Percentiles rank a stretch among this genome's conserved stretches.
Evolutionary conservation across 495 filamentous ascomycete species (phyloP).

Genomic region (Talaromyces proteolyticus): DNA sequence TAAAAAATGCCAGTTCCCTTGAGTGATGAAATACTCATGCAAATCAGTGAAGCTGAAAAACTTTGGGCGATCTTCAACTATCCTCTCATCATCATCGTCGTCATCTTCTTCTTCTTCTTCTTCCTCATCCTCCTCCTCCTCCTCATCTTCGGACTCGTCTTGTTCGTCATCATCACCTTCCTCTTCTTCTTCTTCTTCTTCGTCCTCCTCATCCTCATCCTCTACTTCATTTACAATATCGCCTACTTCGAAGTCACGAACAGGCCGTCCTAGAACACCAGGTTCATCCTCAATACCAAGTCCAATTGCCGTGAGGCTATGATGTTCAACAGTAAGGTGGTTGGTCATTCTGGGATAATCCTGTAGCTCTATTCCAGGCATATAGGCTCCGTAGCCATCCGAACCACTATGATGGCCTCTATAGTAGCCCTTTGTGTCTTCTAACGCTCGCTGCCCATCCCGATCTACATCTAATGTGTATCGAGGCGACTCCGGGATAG

Average conservation of each 20-base stretch:
- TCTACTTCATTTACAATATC: too few species aligned
- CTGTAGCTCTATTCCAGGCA: not conserved
- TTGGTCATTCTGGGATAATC: not conserved
- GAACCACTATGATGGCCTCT: not conserved
- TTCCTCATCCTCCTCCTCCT: not conserved
- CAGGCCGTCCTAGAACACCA: too few species aligned
- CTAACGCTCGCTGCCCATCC: not conserved
- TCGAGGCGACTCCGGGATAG: conserved; percentile 49
- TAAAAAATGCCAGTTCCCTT: conserved; percentile 47
- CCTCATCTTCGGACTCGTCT: not conserved
- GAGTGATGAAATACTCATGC: conserved; percentile 37
- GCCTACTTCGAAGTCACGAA: too few species aligned
- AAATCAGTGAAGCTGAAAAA: conserved; percentile 19
- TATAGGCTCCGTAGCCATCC: not conserved
- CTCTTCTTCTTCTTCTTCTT: not conserved
- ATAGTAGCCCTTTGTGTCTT: not conserved
- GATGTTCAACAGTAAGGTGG: not conserved
- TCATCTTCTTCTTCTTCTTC: not conserved
- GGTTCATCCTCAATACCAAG: not conserved
- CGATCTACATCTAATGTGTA: conserved; percentile 35
- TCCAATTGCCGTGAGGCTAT: not conserved
- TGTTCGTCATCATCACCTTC: not conserved
- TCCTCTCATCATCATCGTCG: not conserved
- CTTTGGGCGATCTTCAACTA: not conserved
- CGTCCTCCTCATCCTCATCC: not conserved